Conservation (phyloP, 805 yeast species). For the Saccharomyces paradoxus region DNA sequence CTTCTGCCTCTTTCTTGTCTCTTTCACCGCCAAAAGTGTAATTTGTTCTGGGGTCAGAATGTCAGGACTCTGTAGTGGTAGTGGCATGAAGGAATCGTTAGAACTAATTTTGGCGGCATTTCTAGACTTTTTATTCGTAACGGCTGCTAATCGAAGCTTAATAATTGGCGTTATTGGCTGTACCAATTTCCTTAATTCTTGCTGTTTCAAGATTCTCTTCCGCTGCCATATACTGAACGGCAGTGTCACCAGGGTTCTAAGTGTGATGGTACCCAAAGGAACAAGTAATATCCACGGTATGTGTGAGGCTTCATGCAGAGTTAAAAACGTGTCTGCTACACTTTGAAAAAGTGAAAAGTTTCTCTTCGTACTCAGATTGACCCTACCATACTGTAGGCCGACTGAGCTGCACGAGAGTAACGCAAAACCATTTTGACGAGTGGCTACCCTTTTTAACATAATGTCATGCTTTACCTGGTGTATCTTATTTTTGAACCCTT, state of each 20-base stretch:
- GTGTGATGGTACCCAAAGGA: slow-evolving; percentile 59
- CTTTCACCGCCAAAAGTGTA: slow-evolving; percentile 63
- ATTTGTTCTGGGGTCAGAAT: slow-evolving; percentile 70
- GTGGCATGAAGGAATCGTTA: not conserved
- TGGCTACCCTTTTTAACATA: not conserved
- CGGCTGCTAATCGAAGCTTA: slow-evolving; percentile 42
- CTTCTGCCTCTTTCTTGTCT: slow-evolving; percentile 67
- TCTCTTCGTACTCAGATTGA: slow-evolving; percentile 1
- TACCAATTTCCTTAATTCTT: slow-evolving; percentile 59
- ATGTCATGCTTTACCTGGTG: not conserved
- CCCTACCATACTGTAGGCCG: not conserved
- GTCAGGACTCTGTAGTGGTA: not conserved
- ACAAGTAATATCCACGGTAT: slow-evolving; percentile 80
- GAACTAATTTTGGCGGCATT: not conserved
- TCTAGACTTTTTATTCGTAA: slow-evolving; percentile 3
- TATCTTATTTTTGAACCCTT: not conserved
- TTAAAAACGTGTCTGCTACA: slow-evolving; percentile 20
- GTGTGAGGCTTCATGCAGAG: slow-evolving; percentile 46
- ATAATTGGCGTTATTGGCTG: slow-evolving; percentile 71
- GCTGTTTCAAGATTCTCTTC: slow-evolving; percentile 59
- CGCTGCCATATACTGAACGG: slow-evolving; percentile 76
- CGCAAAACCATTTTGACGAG: not conserved
- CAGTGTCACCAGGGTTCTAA: slow-evolving; percentile 60
- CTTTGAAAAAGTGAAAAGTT: slow-evolving; percentile 12
- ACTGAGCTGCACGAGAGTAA: not conserved